Conservation (phyloP, 1,284 basidiomycete genomes). For the Trichosporon inkin region DNA sequence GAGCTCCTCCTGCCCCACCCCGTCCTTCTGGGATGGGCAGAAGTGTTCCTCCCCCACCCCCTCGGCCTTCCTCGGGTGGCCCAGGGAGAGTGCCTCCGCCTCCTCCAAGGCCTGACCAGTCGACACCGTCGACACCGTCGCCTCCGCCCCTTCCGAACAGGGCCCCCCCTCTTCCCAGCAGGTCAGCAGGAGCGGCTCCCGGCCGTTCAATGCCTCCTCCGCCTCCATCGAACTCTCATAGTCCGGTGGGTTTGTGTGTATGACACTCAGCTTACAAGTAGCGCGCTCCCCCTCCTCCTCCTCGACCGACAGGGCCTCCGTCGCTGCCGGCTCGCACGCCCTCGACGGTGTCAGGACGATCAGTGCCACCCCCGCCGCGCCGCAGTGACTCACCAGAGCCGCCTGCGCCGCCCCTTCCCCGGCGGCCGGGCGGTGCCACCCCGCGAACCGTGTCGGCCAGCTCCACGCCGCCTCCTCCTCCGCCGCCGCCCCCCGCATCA, state of each 20-base stretch:
- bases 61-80: not conserved
- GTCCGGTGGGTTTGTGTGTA: slow-evolving; percentile 34
- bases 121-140: not conserved
- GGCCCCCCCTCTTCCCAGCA: slow-evolving; percentile 39
- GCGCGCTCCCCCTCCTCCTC: slow-evolving; percentile 37
- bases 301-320: slow-evolving; percentile 44
- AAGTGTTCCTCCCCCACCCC: slow-evolving; percentile 10
- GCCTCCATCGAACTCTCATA: slow-evolving; percentile 49
- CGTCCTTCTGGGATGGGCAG: slow-evolving; percentile 44
- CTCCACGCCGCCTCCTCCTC: slow-evolving; percentile 52
- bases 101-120: not conserved
- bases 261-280: slow-evolving; percentile 14
- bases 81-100: not conserved
- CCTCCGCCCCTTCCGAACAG: slow-evolving; percentile 46
- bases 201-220: slow-evolving; percentile 40
- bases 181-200: slow-evolving; percentile 35
- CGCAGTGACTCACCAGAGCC: slow-evolving; percentile 15
- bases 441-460: slow-evolving; percentile 50
- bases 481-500: slow-evolving; percentile 19
- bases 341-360: slow-evolving; percentile 25
- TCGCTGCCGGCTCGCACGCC: slow-evolving; percentile 36
- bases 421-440: slow-evolving; percentile 20
- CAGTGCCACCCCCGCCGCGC: slow-evolving; percentile 29
- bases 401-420: slow-evolving; percentile 30
- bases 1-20: slow-evolving; percentile 37